Evolutionary conservation across 2,329 filamentous ascomycete species (phyloP).

Genomic region (Colletotrichum zoysiae): DNA sequence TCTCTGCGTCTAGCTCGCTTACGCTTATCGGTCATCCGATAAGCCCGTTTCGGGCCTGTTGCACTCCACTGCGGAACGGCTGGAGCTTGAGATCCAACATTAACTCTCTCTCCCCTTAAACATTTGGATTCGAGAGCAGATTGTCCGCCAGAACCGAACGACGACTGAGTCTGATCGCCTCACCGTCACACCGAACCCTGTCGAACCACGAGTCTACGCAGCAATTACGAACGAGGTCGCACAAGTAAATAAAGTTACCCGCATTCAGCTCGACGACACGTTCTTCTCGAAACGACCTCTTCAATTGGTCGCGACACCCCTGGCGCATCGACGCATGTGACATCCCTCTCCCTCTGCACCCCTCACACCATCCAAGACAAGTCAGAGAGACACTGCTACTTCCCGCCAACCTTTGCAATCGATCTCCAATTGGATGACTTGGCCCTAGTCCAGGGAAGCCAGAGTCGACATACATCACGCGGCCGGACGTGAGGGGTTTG

Average conservation of each 20-base stretch:
- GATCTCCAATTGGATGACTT: conserved; percentile 32
- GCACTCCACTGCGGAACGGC: conserved; percentile 40
- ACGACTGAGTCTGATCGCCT: conserved; percentile 20
- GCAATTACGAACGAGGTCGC: not conserved
- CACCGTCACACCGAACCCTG: not conserved
- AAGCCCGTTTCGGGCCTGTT: conserved; percentile 25
- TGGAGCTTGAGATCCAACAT: conserved; percentile 32
- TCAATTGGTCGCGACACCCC: conserved; percentile 39
- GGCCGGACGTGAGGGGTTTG: conserved; percentile 43
- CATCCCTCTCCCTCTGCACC: conserved; percentile 38
- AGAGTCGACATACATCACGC: conserved; percentile 31
- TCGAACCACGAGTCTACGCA: not conserved
- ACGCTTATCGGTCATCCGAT: conserved; percentile 33
- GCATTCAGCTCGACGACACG: conserved; percentile 24
- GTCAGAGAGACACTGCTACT: conserved; percentile 37
- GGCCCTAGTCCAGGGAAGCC: conserved; percentile 23
- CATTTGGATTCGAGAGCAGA: conserved; percentile 27
- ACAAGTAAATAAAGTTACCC: conserved; percentile 16
- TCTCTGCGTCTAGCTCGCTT: conserved; percentile 31
- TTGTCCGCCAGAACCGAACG: conserved; percentile 27
- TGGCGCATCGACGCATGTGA: conserved; percentile 42
- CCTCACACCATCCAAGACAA: conserved; percentile 40
- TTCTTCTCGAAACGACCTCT: conserved; percentile 15
- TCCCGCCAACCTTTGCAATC: conserved; percentile 40
- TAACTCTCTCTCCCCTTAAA: conserved; percentile 34